phyloP scores from a whole-genome alignment of 495 filamentous ascomycete genomes.

The Sordaria brevicollis region DNA sequence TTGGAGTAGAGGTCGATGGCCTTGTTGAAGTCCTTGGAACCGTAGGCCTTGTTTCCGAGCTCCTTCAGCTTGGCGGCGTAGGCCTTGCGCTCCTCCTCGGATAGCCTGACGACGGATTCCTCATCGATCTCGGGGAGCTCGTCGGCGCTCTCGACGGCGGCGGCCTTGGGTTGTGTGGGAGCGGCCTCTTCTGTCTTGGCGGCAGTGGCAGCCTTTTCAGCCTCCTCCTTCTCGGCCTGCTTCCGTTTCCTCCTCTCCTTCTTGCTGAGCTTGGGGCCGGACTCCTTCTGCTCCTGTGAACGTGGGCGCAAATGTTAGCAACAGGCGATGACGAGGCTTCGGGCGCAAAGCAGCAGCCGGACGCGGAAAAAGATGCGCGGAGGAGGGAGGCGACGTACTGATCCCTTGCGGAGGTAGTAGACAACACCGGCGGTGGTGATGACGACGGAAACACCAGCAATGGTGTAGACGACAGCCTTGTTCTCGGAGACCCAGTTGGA shows the following conservation, averaged over 20 bases:
- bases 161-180: slow-evolving; percentile 27
- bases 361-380: background rate
- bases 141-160: slow-evolving; percentile 56
- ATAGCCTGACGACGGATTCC: slow-evolving; percentile 55
- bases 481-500: slow-evolving; percentile 91
- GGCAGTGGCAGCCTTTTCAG: slow-evolving; percentile 24
- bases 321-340: background rate
- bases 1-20: slow-evolving; percentile 92
- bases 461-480: slow-evolving; percentile 89
- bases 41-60: slow-evolving; percentile 94
- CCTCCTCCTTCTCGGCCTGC: slow-evolving; percentile 53
- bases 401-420: slow-evolving; percentile 63
- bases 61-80: slow-evolving; percentile 86
- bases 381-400: slow-evolving; percentile 22
- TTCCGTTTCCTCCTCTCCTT: slow-evolving; percentile 59
- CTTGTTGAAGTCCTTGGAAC: slow-evolving; percentile 76
- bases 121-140: slow-evolving; percentile 83
- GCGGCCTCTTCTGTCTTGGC: slow-evolving; percentile 7
- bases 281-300: slow-evolving; percentile 18
- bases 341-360: background rate
- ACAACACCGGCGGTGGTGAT: slow-evolving; percentile 81
- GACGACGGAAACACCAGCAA: slow-evolving; percentile 86
- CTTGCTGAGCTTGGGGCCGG: slow-evolving; percentile 34
- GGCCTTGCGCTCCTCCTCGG: slow-evolving; percentile 66
- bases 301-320: background rate